Percentiles rank a stretch among this genome's conserved stretches.
Conservation (phyloP, 2,329 filamentous ascomycete genomes). For the Ploettnerulaceae sp. region DNA sequence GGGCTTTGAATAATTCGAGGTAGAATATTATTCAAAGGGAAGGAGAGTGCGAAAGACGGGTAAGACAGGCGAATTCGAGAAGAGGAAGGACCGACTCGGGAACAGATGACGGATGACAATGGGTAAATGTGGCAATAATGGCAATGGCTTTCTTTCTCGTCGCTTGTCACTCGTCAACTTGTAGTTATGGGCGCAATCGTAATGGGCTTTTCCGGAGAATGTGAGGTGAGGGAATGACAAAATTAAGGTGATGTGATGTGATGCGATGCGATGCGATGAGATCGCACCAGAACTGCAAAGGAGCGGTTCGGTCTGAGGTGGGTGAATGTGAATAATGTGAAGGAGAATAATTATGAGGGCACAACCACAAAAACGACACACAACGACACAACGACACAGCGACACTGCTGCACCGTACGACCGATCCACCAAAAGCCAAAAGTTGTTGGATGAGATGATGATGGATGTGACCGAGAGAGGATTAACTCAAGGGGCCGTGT, state of each 20-base stretch:
- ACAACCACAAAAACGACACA: background rate
- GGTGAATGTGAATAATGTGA: background rate
- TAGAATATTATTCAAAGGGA: too few species aligned
- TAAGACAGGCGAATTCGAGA: background rate
- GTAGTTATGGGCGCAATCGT: too few species aligned
- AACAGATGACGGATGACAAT: background rate
- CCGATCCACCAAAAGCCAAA: conserved; percentile 14
- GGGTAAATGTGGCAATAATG: background rate
- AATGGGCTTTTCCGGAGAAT: too few species aligned
- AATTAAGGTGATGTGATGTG: background rate
- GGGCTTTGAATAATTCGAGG: background rate
- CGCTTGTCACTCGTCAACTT: background rate
- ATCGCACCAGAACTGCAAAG: background rate
- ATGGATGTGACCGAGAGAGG: conserved; percentile 22
- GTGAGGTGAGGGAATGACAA: conserved; percentile 1
- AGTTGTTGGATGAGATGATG: conserved; percentile 14
- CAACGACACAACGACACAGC: background rate
- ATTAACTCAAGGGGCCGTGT: conserved; percentile 20
- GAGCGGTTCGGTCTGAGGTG: background rate
- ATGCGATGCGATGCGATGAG: background rate
- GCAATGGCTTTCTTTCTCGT: background rate
- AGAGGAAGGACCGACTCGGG: background rate
- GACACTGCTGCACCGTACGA: background rate
- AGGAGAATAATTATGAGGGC: background rate
- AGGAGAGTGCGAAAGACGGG: conserved; percentile 2